phyloP scores from a whole-genome alignment of 495 filamentous ascomycete species.

The Penicillium subrubescens region DNA sequence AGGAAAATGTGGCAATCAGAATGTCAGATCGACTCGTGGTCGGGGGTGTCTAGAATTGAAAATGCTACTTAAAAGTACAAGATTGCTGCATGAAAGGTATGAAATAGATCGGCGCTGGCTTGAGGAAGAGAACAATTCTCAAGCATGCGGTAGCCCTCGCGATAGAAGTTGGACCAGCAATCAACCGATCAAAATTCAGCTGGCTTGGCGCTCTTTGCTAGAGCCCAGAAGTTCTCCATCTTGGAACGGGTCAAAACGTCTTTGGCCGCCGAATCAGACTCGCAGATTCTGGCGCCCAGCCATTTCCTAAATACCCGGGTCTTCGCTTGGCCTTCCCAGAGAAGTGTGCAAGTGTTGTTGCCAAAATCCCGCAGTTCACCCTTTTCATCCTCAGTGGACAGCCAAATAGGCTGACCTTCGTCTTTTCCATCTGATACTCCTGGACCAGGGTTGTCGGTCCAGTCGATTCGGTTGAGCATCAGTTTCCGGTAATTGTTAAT shows the following conservation, averaged over 20 bases:
- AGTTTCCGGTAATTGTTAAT: conserved; percentile 83
- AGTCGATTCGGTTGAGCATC: conserved; percentile 90
- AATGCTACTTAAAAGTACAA: neutral
- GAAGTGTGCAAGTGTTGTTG: conserved; percentile 73
- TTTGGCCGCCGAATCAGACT: conserved; percentile 84
- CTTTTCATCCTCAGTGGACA: conserved; percentile 75
- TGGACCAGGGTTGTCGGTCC: conserved; percentile 84
- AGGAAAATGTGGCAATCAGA: neutral
- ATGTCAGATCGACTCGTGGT: neutral
- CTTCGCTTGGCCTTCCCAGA: conserved; percentile 88
- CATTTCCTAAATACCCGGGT: conserved; percentile 79
- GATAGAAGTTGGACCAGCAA: neutral
- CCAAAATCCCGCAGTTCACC: conserved; percentile 79
- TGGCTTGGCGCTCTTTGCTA: conserved; percentile 72
- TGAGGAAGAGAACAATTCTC: neutral
- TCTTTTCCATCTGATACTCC: conserved; percentile 60
- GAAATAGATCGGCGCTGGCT: conserved; percentile 4
- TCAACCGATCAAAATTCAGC: conserved; percentile 28
- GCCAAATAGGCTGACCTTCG: conserved; percentile 66
- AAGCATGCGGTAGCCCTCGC: neutral
- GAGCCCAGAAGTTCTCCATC: conserved; percentile 95
- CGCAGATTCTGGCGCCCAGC: conserved; percentile 76
- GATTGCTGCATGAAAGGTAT: conserved; percentile 13
- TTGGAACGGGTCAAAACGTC: conserved; percentile 77
- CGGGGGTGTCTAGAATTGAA: neutral